Conservation (phyloP, 2,329 filamentous ascomycete genomes). For the Aspergillus aculeatus region DNA sequence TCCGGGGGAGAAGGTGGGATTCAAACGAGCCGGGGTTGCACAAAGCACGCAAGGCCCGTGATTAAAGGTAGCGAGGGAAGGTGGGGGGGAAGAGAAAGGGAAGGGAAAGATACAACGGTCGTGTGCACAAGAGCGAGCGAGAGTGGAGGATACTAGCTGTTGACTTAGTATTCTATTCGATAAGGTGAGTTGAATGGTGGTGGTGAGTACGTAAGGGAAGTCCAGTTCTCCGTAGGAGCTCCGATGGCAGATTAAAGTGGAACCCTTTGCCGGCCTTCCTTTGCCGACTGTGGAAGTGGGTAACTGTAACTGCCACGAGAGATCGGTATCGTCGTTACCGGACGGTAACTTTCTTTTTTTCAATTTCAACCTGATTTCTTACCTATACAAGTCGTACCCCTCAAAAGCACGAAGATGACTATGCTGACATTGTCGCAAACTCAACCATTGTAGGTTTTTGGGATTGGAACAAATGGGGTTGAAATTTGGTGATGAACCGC, state of each 20-base stretch:
- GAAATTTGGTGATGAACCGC: too few species aligned
- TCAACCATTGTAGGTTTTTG: background rate
- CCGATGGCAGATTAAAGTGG: background rate
- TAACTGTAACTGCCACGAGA: background rate
- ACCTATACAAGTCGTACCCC: background rate
- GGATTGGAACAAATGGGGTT: too few species aligned
- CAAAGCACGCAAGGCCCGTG: slow-evolving; percentile 9
- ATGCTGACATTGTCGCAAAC: background rate
- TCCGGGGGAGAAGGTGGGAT: slow-evolving; percentile 13
- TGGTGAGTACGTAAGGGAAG: background rate
- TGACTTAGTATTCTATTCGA: background rate
- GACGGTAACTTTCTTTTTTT: background rate
- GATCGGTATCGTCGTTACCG: background rate
- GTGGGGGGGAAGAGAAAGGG: background rate
- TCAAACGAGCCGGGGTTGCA: slow-evolving; percentile 11
- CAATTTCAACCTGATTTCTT: background rate
- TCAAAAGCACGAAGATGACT: background rate
- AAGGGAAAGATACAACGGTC: slow-evolving; percentile 8
- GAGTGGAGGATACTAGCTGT: slow-evolving; percentile 1
- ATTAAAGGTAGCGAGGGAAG: background rate
- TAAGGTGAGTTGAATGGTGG: background rate
- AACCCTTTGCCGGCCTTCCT: background rate
- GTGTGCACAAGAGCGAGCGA: background rate
- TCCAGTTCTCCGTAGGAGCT: slow-evolving; percentile 6
- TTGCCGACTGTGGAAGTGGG: background rate